Evolutionary conservation across 2,329 filamentous ascomycete species (phyloP).

Genomic region (Elsinoe fawcettii): DNA sequence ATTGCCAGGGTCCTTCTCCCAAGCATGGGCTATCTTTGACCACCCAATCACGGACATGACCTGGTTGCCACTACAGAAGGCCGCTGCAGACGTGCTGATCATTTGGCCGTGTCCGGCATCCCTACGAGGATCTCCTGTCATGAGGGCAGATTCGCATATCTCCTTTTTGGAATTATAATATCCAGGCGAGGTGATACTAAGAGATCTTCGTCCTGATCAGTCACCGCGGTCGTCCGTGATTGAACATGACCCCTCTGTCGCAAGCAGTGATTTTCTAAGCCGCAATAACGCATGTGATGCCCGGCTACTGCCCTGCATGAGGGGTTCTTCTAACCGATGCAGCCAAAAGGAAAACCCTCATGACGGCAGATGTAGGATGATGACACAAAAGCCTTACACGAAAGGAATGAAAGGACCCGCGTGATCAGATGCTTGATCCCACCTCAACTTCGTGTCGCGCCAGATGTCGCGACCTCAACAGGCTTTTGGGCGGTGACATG

Average conservation of each 20-base stretch:
- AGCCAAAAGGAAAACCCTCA: background rate
- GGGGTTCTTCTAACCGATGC: conserved; percentile 5
- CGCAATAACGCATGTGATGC: conserved; percentile 12
- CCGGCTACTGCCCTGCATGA: conserved; percentile 8
- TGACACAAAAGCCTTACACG: background rate
- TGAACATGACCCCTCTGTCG: background rate
- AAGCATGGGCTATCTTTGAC: conserved; percentile 9
- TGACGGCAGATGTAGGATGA: background rate
- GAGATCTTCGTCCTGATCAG: background rate
- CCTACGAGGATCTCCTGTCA: conserved; percentile 8
- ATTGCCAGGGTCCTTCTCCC: conserved; percentile 8
- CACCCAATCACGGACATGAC: background rate
- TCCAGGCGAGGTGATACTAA: background rate
- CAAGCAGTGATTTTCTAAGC: background rate
- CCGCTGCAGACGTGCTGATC: background rate
- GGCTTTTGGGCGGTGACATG: background rate
- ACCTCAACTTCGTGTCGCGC: background rate
- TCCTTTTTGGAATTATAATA: background rate
- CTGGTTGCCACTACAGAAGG: background rate
- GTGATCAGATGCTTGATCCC: background rate
- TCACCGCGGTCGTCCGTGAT: background rate
- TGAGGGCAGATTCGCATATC: background rate
- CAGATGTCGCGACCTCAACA: conserved; percentile 5
- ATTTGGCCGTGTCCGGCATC: background rate
- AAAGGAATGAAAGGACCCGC: background rate